A percentile compares a stretch with the other conserved stretches of the same genome.
These are phyloP conservation scores for Ramaria sp. DNA, from an alignment of 768 basidiomycete genomes.

Conservation along the genomic window DNA sequence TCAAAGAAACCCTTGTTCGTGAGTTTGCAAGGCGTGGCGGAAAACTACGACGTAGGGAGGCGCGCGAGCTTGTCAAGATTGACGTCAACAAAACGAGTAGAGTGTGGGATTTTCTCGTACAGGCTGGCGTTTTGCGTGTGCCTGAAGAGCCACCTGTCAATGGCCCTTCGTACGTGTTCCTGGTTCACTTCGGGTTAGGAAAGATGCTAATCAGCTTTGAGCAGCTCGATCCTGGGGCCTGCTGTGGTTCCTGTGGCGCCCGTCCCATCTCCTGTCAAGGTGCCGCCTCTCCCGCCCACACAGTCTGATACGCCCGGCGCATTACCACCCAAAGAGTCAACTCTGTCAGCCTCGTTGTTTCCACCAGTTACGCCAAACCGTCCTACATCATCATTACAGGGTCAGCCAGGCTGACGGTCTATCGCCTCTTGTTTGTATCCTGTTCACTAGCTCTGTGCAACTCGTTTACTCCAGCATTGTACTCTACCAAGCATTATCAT, in stretches of 20 bases:
- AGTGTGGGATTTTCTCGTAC: slow-evolving; percentile 89
- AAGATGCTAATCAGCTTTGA: neutral
- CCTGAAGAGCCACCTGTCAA: slow-evolving; percentile 3
- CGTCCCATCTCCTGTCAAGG: neutral
- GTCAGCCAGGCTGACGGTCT: neutral
- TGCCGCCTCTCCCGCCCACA: neutral
- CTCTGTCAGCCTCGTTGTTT: neutral
- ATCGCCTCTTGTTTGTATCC: neutral
- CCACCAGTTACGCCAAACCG: neutral
- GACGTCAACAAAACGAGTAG: slow-evolving; percentile 88
- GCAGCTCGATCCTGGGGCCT: neutral
- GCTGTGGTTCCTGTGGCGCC: neutral
- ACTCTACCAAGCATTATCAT: slow-evolving; percentile 1
- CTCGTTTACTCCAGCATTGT: neutral
- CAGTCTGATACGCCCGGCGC: neutral
- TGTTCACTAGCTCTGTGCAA: neutral
- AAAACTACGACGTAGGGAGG: slow-evolving; percentile 78
- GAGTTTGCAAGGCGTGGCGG: slow-evolving; percentile 89
- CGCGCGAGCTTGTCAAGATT: slow-evolving; percentile 82
- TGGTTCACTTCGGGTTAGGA: neutral
- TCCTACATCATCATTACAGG: neutral
- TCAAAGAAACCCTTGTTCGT: slow-evolving; percentile 90
- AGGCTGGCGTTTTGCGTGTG: slow-evolving; percentile 41
- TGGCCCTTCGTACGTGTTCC: neutral
- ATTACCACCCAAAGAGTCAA: neutral